Base-by-base conservation (phyloP, 2,329 filamentous ascomycete species). In the Fusarium illudens region DNA sequence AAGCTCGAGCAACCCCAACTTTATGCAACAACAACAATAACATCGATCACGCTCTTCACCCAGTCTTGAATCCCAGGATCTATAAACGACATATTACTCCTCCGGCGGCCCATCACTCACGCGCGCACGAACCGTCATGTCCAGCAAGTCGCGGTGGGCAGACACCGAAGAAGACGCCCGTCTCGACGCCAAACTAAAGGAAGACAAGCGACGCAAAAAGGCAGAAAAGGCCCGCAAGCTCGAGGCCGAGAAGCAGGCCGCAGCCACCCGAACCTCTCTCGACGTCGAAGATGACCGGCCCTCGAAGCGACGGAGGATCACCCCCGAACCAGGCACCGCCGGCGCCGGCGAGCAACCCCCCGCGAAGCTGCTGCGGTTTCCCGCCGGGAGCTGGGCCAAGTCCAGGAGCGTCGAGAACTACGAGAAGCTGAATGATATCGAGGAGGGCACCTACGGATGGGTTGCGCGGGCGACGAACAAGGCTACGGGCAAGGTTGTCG, bases 371-470 rank as follows among this genome's bases (percentile, higher is more conserved):
- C 79, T 97, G 39, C 89, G 91, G 11, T 94, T 96, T 75, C 86
- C 91, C 10, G 83, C 84, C 13, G 86, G 87, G 10, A 79, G 82
- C 70, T 97, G 94, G 89, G 86, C 87, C 52, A 84, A 81, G 60
- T 92, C 91, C 75, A 86, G 92, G 63, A 92, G 92, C 76, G 91
- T 97, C 25, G 91, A 95, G 75, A 90, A 93, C 75, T 99, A 94
- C 80, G 92, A 97, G 74, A 92, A 92, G 71, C 84, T 99, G 60
- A 99, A 99, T 79, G 92, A 96, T 77, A 99, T 99, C 74, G 96
- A 98, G 79, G 96, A 99, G 82, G 96, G 96, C 33, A 94, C 94
- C 9, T 99, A 99, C 79, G 96, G 96, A 46, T 95, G 90, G 87
- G 96, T 99, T 5, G 94, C 94, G 57, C 87, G 96, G 60, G 96